Evolutionary conservation across 257 asterid genomes (phyloP).

Genomic region (Linderniella brevidens): DNA sequence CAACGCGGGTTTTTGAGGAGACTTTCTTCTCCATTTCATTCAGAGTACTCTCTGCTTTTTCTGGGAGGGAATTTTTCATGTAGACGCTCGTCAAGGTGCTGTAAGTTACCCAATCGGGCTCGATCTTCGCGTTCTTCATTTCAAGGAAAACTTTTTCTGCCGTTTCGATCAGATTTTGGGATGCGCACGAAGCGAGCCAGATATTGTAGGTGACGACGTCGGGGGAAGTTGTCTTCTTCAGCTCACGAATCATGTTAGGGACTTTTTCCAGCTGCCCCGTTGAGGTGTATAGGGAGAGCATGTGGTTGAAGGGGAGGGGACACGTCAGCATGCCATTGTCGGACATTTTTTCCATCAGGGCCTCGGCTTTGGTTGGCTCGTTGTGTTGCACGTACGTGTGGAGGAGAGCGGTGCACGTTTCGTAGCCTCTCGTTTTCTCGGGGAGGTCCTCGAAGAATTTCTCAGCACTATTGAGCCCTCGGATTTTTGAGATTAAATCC

Average conservation of each 20-base stretch:
- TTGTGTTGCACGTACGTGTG: slow-evolving; percentile 67
- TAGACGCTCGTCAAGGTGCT: slow-evolving; percentile 79
- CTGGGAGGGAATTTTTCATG: slow-evolving; percentile 45
- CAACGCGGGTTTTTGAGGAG: slow-evolving; percentile 39
- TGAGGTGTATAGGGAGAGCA: slow-evolving; percentile 62
- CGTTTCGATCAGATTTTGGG: slow-evolving; percentile 42
- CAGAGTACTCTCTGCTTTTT: slow-evolving; percentile 51
- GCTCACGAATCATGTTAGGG: slow-evolving; percentile 32
- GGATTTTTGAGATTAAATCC: slow-evolving; percentile 75
- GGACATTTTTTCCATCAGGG: slow-evolving; percentile 65
- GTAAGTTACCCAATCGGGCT: slow-evolving; percentile 85
- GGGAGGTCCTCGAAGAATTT: slow-evolving; percentile 82
- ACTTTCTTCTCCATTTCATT: slow-evolving; percentile 78
- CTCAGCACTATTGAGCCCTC: slow-evolving; percentile 74
- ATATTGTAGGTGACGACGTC: slow-evolving; percentile 78
- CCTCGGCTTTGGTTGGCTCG: slow-evolving; percentile 52
- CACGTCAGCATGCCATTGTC: slow-evolving; percentile 52
- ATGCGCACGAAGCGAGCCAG: slow-evolving; percentile 55
- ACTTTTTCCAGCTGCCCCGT: slow-evolving; percentile 49
- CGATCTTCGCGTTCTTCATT: slow-evolving; percentile 39
- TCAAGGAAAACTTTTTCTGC: slow-evolving; percentile 58
- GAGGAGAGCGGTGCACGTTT: slow-evolving; percentile 76
- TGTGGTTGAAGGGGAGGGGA: slow-evolving; percentile 83
- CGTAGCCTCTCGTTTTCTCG: slow-evolving; percentile 48
- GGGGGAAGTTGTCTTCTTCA: slow-evolving; percentile 57